phyloP scores from a whole-genome alignment of 2,329 filamentous ascomycete genomes.

The Sporothrix curviconia region DNA sequence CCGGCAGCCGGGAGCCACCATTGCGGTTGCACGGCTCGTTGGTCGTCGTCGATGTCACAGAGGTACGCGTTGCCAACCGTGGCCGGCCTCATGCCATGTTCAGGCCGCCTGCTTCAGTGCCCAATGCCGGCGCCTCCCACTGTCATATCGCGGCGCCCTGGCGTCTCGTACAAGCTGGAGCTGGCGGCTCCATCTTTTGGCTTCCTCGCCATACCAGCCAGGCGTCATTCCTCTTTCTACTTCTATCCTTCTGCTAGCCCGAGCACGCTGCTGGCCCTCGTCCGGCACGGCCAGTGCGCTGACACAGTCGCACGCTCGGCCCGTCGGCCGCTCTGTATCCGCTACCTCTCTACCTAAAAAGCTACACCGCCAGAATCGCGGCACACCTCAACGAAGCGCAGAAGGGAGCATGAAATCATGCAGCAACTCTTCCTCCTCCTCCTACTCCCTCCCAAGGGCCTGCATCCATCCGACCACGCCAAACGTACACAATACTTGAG shows the following conservation, averaged over 20 bases:
- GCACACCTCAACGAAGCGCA: too few species aligned
- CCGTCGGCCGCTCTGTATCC: slow-evolving; percentile 49
- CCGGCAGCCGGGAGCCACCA: slow-evolving; percentile 59
- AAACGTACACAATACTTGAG: too few species aligned
- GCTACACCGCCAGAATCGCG: too few species aligned
- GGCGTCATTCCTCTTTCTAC: slow-evolving; percentile 45
- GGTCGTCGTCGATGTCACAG: slow-evolving; percentile 65
- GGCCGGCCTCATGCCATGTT: slow-evolving; percentile 66
- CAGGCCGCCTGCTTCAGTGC: slow-evolving; percentile 51
- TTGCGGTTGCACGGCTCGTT: slow-evolving; percentile 67
- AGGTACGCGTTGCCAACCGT: slow-evolving; percentile 59
- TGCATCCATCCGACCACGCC: too few species aligned
- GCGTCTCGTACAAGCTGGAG: slow-evolving; percentile 51
- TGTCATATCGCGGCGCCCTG: too few species aligned
- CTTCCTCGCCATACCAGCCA: slow-evolving; percentile 54
- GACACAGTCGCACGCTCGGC: slow-evolving; percentile 50
- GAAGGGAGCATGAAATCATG: too few species aligned
- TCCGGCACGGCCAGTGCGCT: slow-evolving; percentile 56
- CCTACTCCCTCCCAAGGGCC: too few species aligned
- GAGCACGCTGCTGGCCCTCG: slow-evolving; percentile 52
- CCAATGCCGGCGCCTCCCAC: slow-evolving; percentile 56
- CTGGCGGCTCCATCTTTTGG: slow-evolving; percentile 66
- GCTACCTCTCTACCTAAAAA: slow-evolving; percentile 33
- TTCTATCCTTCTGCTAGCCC: slow-evolving; percentile 50
- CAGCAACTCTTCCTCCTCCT: too few species aligned